Conservation (phyloP, 768 basidiomycete genomes). For the Daedaleopsis nitida region DNA sequence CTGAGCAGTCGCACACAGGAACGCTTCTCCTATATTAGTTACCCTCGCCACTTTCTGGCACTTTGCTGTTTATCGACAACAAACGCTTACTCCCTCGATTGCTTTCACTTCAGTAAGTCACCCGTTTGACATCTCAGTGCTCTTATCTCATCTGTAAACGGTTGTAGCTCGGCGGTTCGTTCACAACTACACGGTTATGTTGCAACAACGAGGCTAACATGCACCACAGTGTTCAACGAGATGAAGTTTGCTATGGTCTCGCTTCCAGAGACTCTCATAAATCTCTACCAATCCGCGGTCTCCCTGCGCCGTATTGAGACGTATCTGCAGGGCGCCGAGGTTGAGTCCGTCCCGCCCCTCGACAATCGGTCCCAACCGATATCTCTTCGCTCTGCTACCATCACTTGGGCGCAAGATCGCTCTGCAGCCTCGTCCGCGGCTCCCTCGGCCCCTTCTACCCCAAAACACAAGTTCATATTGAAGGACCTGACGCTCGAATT, state of each 20-base stretch:
- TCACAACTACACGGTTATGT: background rate
- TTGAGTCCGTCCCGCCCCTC: constrained; percentile 61
- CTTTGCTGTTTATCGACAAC: constrained; percentile 69
- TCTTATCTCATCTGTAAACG: background rate
- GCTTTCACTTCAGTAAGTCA: constrained; percentile 64
- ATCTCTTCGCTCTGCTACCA: constrained; percentile 79
- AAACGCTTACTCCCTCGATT: constrained; percentile 76
- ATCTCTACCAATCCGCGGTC: constrained; percentile 83
- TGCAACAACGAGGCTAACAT: too few species aligned
- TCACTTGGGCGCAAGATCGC: constrained; percentile 90
- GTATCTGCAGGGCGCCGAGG: constrained; percentile 77
- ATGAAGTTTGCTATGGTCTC: constrained; percentile 87
- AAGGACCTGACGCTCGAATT: constrained; percentile 79
- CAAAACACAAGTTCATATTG: constrained; percentile 76
- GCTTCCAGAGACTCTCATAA: constrained; percentile 89
- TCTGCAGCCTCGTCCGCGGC: constrained; percentile 40
- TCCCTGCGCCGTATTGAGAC: constrained; percentile 91
- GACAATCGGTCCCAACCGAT: constrained; percentile 60
- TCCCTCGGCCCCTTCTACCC: constrained; percentile 67
- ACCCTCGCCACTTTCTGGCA: constrained; percentile 56
- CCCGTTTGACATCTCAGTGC: background rate
- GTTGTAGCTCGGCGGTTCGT: constrained; percentile 48
- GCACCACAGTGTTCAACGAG: constrained; percentile 75
- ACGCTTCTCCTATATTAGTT: constrained; percentile 50
- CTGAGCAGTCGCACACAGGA: constrained; percentile 27